A percentile compares a stretch with the other conserved stretches of the same genome.
These are phyloP conservation scores for Boletales sp. DNA, from an alignment of 768 basidiomycete genomes.

Conservation along the genomic window DNA sequence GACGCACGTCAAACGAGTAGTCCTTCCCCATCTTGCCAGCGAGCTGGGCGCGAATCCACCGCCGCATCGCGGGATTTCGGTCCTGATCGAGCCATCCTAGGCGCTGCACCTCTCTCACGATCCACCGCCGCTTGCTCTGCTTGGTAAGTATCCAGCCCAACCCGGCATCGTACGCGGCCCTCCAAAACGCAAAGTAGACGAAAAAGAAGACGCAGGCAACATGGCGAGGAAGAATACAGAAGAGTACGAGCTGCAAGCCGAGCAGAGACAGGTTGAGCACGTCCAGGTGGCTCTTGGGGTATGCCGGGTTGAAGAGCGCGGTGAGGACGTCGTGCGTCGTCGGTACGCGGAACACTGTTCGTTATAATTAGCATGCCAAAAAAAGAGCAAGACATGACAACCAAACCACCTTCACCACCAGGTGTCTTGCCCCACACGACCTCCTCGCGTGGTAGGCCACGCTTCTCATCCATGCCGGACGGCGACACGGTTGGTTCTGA, in stretches of 20 bases:
- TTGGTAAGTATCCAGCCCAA: slow-evolving; percentile 92
- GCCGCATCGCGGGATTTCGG: slow-evolving; percentile 56
- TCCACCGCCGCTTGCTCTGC: slow-evolving; percentile 95
- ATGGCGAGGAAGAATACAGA: slow-evolving; percentile 56
- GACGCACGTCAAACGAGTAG: slow-evolving; percentile 85
- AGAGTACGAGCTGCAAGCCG: slow-evolving; percentile 73
- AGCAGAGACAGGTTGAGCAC: slow-evolving; percentile 79
- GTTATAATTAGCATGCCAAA: background rate
- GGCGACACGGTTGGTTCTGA: background rate
- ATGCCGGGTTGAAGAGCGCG: slow-evolving; percentile 74
- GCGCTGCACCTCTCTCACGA: slow-evolving; percentile 74
- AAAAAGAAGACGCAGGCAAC: slow-evolving; percentile 70
- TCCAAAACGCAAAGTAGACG: slow-evolving; percentile 90
- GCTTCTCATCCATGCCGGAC: slow-evolving; percentile 5
- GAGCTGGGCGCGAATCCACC: slow-evolving; percentile 86
- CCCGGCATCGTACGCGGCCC: slow-evolving; percentile 87
- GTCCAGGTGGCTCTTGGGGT: slow-evolving; percentile 88
- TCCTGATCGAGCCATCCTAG: slow-evolving; percentile 86
- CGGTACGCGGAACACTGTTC: slow-evolving; percentile 84
- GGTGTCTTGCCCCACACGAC: slow-evolving; percentile 90
- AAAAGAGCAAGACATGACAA: background rate
- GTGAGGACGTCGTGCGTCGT: slow-evolving; percentile 90
- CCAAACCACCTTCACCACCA: slow-evolving; percentile 61
- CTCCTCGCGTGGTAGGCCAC: slow-evolving; percentile 36
- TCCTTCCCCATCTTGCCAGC: slow-evolving; percentile 92